phyloP scores from a whole-genome alignment of 2,329 filamentous ascomycete genomes.

The Ascochyta viciae-villosae region DNA sequence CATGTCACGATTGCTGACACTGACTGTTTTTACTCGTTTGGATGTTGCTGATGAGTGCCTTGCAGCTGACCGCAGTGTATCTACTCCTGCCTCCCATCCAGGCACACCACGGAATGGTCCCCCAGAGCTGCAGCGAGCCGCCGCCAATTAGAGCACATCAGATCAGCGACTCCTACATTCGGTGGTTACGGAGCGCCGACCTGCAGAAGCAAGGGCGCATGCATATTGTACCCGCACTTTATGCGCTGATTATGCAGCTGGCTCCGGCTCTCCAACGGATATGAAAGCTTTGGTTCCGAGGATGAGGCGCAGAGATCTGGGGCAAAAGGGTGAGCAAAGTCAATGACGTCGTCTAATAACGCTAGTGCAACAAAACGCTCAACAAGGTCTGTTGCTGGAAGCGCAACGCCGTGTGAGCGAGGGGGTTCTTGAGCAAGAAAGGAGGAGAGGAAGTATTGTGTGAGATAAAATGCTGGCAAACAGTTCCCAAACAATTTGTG shows the following conservation, averaged over 20 bases:
- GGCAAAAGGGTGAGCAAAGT: background rate
- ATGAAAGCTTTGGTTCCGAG: background rate
- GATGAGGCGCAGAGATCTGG: background rate
- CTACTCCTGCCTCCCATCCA: background rate
- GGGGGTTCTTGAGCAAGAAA: too few relatives aligned
- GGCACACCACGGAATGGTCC: background rate
- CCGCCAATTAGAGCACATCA: background rate
- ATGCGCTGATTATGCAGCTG: conserved; percentile 1
- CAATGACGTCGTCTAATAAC: conserved; percentile 2
- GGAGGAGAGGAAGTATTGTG: too few relatives aligned
- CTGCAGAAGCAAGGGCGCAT: conserved; percentile 3
- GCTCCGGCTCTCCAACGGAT: conserved; percentile 31
- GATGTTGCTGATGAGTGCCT: background rate
- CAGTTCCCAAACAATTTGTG: background rate
- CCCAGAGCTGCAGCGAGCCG: background rate
- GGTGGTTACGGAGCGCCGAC: conserved; percentile 5
- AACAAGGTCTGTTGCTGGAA: too few relatives aligned
- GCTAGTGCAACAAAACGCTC: background rate
- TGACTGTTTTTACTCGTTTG: background rate
- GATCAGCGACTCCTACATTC: background rate
- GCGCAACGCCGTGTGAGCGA: too few relatives aligned
- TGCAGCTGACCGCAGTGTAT: background rate
- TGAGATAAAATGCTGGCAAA: too few relatives aligned
- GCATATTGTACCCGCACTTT: conserved; percentile 5
- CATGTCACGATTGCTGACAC: background rate